Evolutionary conservation across 73 alveolate genomes (phyloP).

Genomic region (Tetrahymena elliotti): DNA sequence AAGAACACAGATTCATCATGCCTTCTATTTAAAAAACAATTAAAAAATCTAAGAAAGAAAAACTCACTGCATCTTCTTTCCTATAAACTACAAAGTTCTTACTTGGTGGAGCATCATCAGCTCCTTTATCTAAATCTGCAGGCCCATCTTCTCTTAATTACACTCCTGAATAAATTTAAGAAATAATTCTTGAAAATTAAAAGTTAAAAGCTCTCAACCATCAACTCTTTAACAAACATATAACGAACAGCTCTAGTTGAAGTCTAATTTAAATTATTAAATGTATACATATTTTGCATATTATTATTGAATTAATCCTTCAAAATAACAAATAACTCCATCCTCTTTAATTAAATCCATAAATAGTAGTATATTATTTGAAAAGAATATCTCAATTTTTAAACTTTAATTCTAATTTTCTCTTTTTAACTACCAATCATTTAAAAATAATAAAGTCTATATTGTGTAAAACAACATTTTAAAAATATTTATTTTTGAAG

Average conservation of each 20-base stretch:
- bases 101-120: neutral
- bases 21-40: neutral
- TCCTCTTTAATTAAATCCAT: too few relatives aligned
- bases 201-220: neutral
- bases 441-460: too few relatives aligned
- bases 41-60: neutral
- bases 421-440: too few relatives aligned
- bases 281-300: neutral
- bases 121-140: neutral
- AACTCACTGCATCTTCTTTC: neutral
- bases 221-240: neutral
- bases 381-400: too few relatives aligned
- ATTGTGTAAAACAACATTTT: too few relatives aligned
- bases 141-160: neutral
- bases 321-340: too few relatives aligned
- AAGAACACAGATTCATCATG: neutral
- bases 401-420: too few relatives aligned
- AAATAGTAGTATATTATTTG: too few relatives aligned
- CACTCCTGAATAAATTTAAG: neutral
- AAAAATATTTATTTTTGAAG: too few relatives aligned
- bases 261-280: neutral
- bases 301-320: neutral
- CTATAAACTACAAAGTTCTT: neutral
- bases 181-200: neutral
- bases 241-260: neutral